phyloP scores from a whole-genome alignment of 176 grass and related monocot species.

The Oryza australiensis region DNA sequence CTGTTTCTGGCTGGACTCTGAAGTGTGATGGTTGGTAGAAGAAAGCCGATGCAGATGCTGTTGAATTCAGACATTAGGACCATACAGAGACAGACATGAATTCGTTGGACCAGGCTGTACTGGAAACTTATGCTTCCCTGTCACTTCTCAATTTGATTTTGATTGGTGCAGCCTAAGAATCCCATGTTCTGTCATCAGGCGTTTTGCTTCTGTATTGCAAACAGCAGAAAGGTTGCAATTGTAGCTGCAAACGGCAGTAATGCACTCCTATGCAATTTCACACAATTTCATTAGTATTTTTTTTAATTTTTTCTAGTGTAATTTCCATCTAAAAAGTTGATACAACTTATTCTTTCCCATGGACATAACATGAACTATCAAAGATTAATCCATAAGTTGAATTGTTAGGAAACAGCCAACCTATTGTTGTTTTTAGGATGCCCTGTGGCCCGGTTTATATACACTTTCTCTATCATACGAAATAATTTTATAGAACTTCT shows the following conservation, averaged over 20 bases:
- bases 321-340: background rate
- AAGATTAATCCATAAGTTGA: too few species aligned
- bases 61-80: background rate
- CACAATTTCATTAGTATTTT: background rate
- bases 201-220: background rate
- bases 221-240: background rate
- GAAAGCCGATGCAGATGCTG: background rate
- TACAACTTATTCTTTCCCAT: too few species aligned
- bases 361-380: too few species aligned
- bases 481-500: too few species aligned
- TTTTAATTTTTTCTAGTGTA: too few species aligned
- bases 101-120: slow-evolving; percentile 25
- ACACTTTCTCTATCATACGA: too few species aligned
- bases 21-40: background rate
- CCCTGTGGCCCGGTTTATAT: too few species aligned
- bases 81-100: background rate
- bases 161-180: background rate
- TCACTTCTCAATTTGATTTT: background rate
- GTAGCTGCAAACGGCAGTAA: background rate
- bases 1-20: background rate
- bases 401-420: too few species aligned
- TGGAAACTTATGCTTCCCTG: background rate
- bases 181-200: background rate
- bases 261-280: background rate
- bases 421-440: too few species aligned